These are phyloP conservation scores for Saxophila tyrrhenica DNA, from an alignment of 495 filamentous ascomycete genomes.

Conservation along the genomic window DNA sequence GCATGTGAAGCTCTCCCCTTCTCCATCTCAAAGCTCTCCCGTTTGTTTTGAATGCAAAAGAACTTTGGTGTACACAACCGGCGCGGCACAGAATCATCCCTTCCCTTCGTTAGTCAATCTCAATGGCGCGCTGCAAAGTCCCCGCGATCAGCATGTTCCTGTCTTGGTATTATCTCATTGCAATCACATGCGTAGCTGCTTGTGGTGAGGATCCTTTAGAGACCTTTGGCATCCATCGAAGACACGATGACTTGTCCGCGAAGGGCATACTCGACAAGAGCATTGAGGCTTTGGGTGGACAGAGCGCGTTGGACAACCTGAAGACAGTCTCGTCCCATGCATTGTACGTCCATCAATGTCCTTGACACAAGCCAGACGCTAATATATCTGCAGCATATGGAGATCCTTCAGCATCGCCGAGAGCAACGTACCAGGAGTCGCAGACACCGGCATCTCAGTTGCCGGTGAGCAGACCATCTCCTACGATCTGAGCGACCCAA, in stretches of 20 bases:
- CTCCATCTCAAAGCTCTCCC: too few species aligned
- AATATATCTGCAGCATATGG: neutral
- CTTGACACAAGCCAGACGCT: neutral
- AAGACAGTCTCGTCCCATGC: neutral
- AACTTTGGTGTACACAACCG: neutral
- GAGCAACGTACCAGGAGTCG: neutral
- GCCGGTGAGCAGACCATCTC: constrained; percentile 1
- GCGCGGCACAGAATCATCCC: too few species aligned
- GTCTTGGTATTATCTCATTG: neutral
- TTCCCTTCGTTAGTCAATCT: neutral
- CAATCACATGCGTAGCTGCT: neutral
- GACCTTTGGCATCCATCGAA: neutral
- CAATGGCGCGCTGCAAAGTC: neutral
- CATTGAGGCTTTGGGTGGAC: constrained; percentile 1
- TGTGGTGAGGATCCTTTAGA: too few species aligned
- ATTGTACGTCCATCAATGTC: neutral
- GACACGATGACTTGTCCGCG: neutral
- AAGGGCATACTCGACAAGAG: neutral
- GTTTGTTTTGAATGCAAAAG: neutral
- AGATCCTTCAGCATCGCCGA: neutral
- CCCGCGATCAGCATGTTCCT: neutral
- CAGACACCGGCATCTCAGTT: neutral
- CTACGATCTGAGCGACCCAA: neutral
- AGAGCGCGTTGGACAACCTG: neutral
- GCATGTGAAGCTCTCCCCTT: too few species aligned